phyloP scores from a whole-genome alignment of 225 moss, liverwort and hornwort genomes.

The Pseudisothecium myosuroides region DNA sequence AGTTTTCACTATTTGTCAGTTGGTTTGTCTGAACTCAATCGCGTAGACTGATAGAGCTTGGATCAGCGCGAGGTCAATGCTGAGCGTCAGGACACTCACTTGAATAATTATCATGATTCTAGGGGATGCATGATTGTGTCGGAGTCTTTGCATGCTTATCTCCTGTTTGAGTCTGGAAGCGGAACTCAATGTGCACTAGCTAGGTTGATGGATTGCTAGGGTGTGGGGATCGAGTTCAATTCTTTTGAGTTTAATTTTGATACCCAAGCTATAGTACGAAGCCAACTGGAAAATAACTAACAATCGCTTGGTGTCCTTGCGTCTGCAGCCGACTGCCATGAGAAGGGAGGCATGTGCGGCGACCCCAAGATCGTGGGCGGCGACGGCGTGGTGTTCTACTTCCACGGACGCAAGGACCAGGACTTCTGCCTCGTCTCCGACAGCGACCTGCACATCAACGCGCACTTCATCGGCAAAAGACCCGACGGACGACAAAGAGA shows the following conservation, averaged over 20 bases:
- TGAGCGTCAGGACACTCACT: not conserved
- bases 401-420: not conserved
- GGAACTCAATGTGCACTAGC: not conserved
- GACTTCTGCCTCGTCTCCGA: not conserved
- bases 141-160: not conserved
- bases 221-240: not conserved
- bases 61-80: not conserved
- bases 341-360: constrained; percentile 9
- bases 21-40: not conserved
- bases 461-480: not conserved
- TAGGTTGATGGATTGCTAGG: not conserved
- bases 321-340: not conserved
- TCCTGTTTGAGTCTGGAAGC: not conserved
- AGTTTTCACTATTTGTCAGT: not conserved
- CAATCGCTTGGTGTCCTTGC: not conserved
- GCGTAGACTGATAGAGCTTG: too few relatives aligned
- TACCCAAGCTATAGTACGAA: not conserved
- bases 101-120: not conserved
- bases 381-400: constrained; percentile 13
- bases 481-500: not conserved
- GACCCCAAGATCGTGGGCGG: constrained; percentile 39
- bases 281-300: too few relatives aligned
- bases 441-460: not conserved
- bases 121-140: not conserved
- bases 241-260: not conserved